phyloP scores from a whole-genome alignment of 2,329 filamentous ascomycete genomes.

The Xylariomycetidae sp. region DNA sequence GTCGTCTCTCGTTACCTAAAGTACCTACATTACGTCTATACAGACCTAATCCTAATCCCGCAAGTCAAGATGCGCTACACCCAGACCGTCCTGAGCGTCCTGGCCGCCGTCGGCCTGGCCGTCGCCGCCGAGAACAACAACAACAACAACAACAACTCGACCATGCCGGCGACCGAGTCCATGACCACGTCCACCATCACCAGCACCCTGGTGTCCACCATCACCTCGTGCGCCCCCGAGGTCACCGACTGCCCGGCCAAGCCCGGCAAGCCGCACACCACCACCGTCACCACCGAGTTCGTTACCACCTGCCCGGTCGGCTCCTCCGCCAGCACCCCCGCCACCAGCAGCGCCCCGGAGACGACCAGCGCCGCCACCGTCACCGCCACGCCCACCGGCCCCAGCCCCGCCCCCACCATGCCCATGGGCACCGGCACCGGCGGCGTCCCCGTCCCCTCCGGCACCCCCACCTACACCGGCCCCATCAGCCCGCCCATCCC shows the following conservation, averaged over 20 bases:
- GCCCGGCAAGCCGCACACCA: not conserved
- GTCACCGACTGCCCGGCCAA: slow-evolving; percentile 1
- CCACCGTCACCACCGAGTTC: slow-evolving; percentile 1
- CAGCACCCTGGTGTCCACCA: not conserved
- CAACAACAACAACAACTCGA: not conserved
- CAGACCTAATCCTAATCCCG: slow-evolving; percentile 1
- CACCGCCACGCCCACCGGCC: not conserved
- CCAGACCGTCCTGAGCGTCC: not conserved
- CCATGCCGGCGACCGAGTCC: not conserved
- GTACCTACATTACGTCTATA: slow-evolving; percentile 1
- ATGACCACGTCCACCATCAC: not conserved
- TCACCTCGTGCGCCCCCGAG: not conserved
- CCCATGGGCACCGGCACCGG: not conserved
- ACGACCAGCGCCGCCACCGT: not conserved
- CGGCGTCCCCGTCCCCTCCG: not conserved
- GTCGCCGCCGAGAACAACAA: not conserved
- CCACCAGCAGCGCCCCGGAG: not conserved
- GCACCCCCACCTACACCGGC: not conserved
- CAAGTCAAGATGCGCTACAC: slow-evolving; percentile 3
- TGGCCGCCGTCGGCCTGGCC: not conserved
- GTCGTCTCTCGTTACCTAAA: too few relatives aligned
- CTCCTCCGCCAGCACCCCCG: not conserved
- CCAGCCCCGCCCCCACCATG: not conserved
- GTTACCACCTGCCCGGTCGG: not conserved
- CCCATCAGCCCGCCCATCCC: not conserved